Evolutionary conservation across 1,284 basidiomycete species (phyloP).

Genomic region (Singerocomus inundabilis): DNA sequence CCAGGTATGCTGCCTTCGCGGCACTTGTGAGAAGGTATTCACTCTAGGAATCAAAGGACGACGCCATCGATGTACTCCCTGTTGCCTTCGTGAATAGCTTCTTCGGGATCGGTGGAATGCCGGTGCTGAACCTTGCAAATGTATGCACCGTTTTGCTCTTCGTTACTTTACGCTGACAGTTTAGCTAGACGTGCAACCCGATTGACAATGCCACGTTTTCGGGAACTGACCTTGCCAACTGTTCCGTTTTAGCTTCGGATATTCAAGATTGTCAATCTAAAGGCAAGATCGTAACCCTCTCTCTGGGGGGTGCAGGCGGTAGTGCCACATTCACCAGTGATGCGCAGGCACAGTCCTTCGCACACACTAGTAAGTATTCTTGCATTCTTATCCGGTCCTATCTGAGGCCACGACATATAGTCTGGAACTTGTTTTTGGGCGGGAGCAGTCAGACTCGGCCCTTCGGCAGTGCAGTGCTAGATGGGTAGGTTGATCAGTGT

Average conservation of each 20-base stretch:
- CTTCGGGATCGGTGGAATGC: conserved; percentile 54
- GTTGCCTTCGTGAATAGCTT: conserved; percentile 61
- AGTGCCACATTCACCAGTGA: conserved; percentile 52
- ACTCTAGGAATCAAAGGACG: conserved; percentile 38
- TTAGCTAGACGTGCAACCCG: conserved; percentile 41
- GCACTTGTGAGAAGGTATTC: conserved; percentile 35
- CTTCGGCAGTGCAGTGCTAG: conserved; percentile 63
- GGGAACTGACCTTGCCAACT: conserved; percentile 59
- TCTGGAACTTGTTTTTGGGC: conserved; percentile 69
- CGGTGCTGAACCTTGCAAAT: conserved; percentile 62
- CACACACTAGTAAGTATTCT: conserved; percentile 38
- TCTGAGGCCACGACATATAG: conserved; percentile 15
- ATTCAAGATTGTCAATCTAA: conserved; percentile 62
- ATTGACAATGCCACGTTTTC: conserved; percentile 47
- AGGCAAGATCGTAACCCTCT: conserved; percentile 66
- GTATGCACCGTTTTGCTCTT: conserved; percentile 33
- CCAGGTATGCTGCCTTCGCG: conserved; percentile 10
- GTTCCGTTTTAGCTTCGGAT: conserved; percentile 51
- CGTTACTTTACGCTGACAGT: not conserved
- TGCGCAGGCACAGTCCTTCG: conserved; percentile 52
- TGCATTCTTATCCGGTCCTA: not conserved
- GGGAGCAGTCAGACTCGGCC: conserved; percentile 47
- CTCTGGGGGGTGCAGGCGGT: conserved; percentile 61
- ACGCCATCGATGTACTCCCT: conserved; percentile 43
- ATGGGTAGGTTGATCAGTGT: conserved; percentile 46